Evolutionary conservation across 2,329 filamentous ascomycete species (phyloP).

Genomic region (Monosporascus ibericus): DNA sequence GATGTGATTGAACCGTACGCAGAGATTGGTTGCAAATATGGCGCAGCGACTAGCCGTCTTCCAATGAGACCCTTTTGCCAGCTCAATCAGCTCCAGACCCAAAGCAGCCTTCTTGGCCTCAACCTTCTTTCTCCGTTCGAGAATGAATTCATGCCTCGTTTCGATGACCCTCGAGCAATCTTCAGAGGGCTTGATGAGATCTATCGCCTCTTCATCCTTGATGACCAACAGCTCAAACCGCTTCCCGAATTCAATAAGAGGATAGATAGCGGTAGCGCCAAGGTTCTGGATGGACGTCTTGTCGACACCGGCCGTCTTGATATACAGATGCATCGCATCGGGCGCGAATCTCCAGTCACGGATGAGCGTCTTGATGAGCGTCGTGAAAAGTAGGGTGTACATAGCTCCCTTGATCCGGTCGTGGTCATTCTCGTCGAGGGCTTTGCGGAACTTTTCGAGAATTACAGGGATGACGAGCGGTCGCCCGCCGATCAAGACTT

Average conservation of each 20-base stretch:
- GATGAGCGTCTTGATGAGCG: slow-evolving; percentile 77
- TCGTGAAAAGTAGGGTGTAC: slow-evolving; percentile 85
- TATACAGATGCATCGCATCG: slow-evolving; percentile 81
- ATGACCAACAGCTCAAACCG: slow-evolving; percentile 82
- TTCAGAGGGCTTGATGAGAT: slow-evolving; percentile 63
- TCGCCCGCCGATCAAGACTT: slow-evolving; percentile 81
- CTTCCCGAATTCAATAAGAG: slow-evolving; percentile 87
- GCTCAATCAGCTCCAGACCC: slow-evolving; percentile 72
- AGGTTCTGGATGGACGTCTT: slow-evolving; percentile 92
- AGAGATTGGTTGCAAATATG: slow-evolving; percentile 84
- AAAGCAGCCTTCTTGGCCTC: slow-evolving; percentile 78
- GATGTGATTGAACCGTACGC: slow-evolving; percentile 84
- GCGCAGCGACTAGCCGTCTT: slow-evolving; percentile 88
- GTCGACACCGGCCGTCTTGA: slow-evolving; percentile 82
- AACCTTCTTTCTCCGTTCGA: slow-evolving; percentile 67
- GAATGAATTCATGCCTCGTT: slow-evolving; percentile 66
- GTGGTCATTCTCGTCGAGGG: slow-evolving; percentile 74
- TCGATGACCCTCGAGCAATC: slow-evolving; percentile 57
- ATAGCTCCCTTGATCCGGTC: slow-evolving; percentile 91
- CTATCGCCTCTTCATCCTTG: slow-evolving; percentile 63
- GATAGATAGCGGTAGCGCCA: slow-evolving; percentile 73
- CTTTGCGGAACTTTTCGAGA: slow-evolving; percentile 69
- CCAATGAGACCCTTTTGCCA: slow-evolving; percentile 82
- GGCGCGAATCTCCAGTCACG: slow-evolving; percentile 95
- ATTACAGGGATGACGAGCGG: slow-evolving; percentile 87